Evolutionary conservation across 2,329 filamentous ascomycete genomes (phyloP).

Genomic region (Penicillium olsonii): DNA sequence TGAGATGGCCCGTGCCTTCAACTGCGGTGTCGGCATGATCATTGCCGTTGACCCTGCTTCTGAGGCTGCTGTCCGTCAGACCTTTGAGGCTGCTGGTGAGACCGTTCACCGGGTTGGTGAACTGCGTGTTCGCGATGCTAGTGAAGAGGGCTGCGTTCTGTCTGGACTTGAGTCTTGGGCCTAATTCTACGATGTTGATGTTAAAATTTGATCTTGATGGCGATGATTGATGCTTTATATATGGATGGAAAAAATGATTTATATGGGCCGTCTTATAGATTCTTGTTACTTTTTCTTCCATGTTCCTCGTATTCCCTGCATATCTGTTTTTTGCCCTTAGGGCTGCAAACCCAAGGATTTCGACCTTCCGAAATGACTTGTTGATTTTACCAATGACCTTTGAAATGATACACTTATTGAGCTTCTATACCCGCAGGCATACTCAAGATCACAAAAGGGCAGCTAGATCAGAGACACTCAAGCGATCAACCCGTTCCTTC

Average conservation of each 20-base stretch:
- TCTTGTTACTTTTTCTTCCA: conserved; percentile 4
- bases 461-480: not conserved
- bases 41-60: conserved; percentile 64
- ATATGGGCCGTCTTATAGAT: conserved; percentile 9
- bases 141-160: conserved; percentile 63
- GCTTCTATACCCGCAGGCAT: not conserved
- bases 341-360: not conserved
- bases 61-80: conserved; percentile 38
- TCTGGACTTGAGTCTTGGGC: conserved; percentile 58
- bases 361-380: conserved; percentile 16
- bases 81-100: conserved; percentile 69
- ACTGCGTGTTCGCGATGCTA: conserved; percentile 60
- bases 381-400: conserved; percentile 9
- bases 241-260: conserved; percentile 9
- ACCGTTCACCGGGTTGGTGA: conserved; percentile 74
- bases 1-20: conserved; percentile 93
- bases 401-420: not conserved
- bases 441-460: not conserved
- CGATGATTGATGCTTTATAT: conserved; percentile 10
- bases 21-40: conserved; percentile 94
- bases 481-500: not conserved
- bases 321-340: not conserved
- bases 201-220: conserved; percentile 9
- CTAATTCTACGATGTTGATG: conserved; percentile 12
- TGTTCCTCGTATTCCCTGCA: conserved; percentile 8